Percentiles rank a stretch among this genome's conserved stretches.
Evolutionary conservation across 169 alveolate species (phyloP).

Genomic region (Amoebophrya sp.): DNA sequence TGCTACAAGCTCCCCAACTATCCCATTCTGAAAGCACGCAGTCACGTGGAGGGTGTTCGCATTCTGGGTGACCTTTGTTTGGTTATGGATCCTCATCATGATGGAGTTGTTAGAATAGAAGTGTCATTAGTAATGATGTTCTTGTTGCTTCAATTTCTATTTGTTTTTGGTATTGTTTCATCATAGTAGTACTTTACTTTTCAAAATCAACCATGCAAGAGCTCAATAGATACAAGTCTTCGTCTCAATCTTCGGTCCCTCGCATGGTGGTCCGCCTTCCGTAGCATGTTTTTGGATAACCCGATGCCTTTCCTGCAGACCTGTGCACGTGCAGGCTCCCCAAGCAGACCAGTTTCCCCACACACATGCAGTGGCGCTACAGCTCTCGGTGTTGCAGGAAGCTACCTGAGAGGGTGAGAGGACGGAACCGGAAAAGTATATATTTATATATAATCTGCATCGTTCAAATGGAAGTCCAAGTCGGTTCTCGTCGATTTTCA

Average conservation of each 20-base stretch:
- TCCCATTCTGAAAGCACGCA: not conserved
- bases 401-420: no score
- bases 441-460: no score
- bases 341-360: not conserved
- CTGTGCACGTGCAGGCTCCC: constrained; percentile 14
- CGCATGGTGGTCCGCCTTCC: not conserved
- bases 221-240: not conserved
- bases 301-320: not conserved
- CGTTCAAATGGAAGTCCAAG: no score
- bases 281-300: not conserved
- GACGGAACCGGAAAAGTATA: no score
- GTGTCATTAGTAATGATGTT: not conserved
- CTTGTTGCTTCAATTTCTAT: no score
- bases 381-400: no score
- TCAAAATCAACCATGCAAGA: no score
- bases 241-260: not conserved
- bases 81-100: not conserved
- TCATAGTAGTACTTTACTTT: no score
- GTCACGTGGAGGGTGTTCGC: constrained; percentile 14
- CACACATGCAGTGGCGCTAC: not conserved
- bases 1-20: not conserved
- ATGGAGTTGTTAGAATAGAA: not conserved
- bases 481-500: no score
- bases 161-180: no score
- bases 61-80: not conserved